phyloP scores from a whole-genome alignment of 1,139 yeast genomes.

The Arxiozyma slooffiae region DNA sequence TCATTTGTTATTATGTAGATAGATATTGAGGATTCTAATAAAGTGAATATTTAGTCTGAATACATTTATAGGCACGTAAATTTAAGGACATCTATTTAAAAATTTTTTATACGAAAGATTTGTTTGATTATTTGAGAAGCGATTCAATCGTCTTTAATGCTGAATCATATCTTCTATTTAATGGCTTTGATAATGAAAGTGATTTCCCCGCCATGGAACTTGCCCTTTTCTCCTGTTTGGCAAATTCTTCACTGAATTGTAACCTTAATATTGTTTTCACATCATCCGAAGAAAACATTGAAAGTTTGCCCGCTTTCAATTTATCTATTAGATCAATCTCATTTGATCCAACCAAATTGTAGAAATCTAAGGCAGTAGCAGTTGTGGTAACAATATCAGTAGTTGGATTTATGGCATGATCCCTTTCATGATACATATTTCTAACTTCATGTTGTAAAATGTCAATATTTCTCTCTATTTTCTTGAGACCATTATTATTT shows the following conservation, averaged over 20 bases:
- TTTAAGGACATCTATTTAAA: background rate
- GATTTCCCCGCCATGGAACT: constrained; percentile 4
- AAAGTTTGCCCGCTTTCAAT: constrained; percentile 28
- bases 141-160: constrained; percentile 1
- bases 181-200: background rate
- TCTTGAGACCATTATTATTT: constrained; percentile 58
- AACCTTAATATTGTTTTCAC: constrained; percentile 37
- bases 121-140: background rate
- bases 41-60: too few relatives aligned
- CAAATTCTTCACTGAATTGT: constrained; percentile 39
- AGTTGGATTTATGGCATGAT: constrained; percentile 32
- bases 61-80: background rate
- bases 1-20: too few relatives aligned
- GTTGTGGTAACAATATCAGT: constrained; percentile 34
- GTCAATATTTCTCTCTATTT: constrained; percentile 56
- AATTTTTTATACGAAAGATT: background rate
- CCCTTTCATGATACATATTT: constrained; percentile 48
- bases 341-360: constrained; percentile 35
- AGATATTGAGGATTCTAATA: too few relatives aligned
- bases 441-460: constrained; percentile 70
- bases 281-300: constrained; percentile 25
- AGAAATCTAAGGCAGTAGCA: constrained; percentile 47
- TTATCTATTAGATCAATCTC: constrained; percentile 18
- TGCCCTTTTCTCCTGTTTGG: constrained; percentile 18
- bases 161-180: constrained; percentile 3